Evolutionary conservation across 1,139 yeast species (phyloP).

Genomic region (Hemisphaericaspora lyxosophila): DNA sequence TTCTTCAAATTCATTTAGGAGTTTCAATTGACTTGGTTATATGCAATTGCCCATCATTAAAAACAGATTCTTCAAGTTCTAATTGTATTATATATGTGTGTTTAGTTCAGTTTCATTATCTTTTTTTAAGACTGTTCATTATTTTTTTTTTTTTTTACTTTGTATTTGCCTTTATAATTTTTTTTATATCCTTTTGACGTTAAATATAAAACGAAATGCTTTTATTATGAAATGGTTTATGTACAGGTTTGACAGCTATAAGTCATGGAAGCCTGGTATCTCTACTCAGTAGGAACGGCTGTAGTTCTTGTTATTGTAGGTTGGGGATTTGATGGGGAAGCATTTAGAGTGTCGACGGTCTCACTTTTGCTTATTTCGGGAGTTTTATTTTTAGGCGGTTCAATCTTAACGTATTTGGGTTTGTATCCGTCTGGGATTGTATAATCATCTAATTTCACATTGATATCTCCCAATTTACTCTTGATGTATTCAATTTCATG

Average conservation of each 20-base stretch:
- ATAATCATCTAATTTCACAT: slow-evolving; percentile 48
- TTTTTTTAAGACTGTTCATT: slow-evolving; percentile 8
- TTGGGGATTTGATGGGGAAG: no score
- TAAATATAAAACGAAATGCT: neutral
- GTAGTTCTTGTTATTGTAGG: neutral
- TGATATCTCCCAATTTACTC: slow-evolving; percentile 20
- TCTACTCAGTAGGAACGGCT: no score
- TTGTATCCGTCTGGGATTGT: slow-evolving; percentile 46
- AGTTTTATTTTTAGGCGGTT: slow-evolving; percentile 1
- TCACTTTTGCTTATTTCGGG: no score
- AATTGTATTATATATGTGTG: slow-evolving; percentile 17
- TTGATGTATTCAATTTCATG: slow-evolving; percentile 63
- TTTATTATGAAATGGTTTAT: neutral
- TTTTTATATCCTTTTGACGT: neutral
- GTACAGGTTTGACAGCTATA: no score
- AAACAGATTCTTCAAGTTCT: neutral
- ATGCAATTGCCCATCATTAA: neutral
- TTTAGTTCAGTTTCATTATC: slow-evolving; percentile 6
- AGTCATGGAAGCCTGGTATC: no score
- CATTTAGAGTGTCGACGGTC: no score
- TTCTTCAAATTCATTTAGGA: neutral
- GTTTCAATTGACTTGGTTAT: neutral
- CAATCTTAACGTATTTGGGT: slow-evolving; percentile 42
- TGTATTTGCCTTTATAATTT: neutral
- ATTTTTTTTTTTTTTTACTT: slow-evolving; percentile 2